phyloP scores from a whole-genome alignment of 2,329 filamentous ascomycete species.

The Penicillium sclerotigenum region DNA sequence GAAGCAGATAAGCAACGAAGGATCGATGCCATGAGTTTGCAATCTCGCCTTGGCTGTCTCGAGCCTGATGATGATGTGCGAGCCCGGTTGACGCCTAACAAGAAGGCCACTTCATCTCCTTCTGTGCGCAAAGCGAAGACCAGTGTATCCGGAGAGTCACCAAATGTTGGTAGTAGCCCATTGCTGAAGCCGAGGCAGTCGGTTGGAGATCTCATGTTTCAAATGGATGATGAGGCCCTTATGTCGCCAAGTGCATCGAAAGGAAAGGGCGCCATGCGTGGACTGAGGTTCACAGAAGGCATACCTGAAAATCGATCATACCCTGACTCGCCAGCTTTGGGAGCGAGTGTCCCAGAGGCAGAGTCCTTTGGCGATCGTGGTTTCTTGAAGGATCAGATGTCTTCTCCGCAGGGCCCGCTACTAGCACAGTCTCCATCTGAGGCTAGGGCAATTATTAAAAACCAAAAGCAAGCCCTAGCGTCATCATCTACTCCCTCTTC shows the following conservation, averaged over 20 bases:
- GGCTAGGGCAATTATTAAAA: constrained; percentile 16
- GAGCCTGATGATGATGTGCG: constrained; percentile 65
- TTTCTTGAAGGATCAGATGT: constrained; percentile 32
- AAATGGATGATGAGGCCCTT: constrained; percentile 78
- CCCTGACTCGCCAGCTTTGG: constrained; percentile 26
- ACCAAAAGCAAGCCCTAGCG: constrained; percentile 26
- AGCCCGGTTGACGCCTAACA: constrained; percentile 60
- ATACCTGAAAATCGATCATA: constrained; percentile 19
- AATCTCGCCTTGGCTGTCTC: constrained; percentile 59
- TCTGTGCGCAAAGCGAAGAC: constrained; percentile 42
- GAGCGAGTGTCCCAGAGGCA: constrained; percentile 26
- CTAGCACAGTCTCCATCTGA: constrained; percentile 27
- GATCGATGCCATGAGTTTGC: constrained; percentile 73
- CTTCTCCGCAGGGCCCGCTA: constrained; percentile 18
- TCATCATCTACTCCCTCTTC: constrained; percentile 30
- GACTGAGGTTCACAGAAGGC: constrained; percentile 14
- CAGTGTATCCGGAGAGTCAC: constrained; percentile 39
- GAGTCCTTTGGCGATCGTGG: constrained; percentile 27
- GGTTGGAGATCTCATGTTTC: constrained; percentile 77
- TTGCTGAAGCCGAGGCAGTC: constrained; percentile 66
- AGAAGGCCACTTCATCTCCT: constrained; percentile 56
- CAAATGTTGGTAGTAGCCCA: constrained; percentile 59
- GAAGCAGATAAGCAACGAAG: constrained; percentile 56
- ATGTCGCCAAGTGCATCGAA: constrained; percentile 29
- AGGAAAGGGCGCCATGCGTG: constrained; percentile 31